phyloP scores from a whole-genome alignment of 2,329 filamentous ascomycete species.

The Chrysosporium keratinophilum region DNA sequence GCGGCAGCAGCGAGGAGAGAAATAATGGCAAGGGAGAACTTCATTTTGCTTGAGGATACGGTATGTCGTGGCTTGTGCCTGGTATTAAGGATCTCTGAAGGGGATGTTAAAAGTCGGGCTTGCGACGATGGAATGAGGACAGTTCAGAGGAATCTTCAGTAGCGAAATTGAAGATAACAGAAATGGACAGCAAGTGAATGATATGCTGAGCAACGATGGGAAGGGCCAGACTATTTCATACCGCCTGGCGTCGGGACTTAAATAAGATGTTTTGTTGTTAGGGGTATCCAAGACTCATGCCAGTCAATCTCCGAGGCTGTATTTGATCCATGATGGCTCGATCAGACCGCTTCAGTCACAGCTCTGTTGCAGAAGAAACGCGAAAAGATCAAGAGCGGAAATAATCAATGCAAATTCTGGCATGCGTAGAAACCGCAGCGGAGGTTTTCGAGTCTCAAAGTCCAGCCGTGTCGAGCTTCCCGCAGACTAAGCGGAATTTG shows the following conservation, averaged over 20 bases:
- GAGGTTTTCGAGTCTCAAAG: not conserved
- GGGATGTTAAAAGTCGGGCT: not conserved
- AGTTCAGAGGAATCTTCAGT: not conserved
- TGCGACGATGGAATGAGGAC: not conserved
- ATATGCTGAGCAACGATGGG: not conserved
- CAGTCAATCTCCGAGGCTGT: not conserved
- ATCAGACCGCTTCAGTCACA: constrained; percentile 2
- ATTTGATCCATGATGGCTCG: not conserved
- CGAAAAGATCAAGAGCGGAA: not conserved
- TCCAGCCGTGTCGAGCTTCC: not conserved
- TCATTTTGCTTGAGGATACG: constrained; percentile 14
- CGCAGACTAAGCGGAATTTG: too few species aligned
- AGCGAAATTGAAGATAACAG: too few species aligned
- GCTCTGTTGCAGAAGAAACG: not conserved
- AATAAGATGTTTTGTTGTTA: not conserved
- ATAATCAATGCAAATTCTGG: not conserved
- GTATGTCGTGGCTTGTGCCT: not conserved
- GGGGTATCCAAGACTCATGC: not conserved
- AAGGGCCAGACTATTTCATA: not conserved
- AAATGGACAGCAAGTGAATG: not conserved
- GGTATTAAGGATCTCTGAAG: not conserved
- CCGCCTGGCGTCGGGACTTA: not conserved
- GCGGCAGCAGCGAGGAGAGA: constrained; percentile 15
- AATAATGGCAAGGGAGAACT: constrained; percentile 13
- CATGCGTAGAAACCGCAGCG: not conserved